Evolutionary conservation across 1,139 yeast species (phyloP), one percentile per base, ranked within the genome.

Genomic region (Pichia sp.): DNA sequence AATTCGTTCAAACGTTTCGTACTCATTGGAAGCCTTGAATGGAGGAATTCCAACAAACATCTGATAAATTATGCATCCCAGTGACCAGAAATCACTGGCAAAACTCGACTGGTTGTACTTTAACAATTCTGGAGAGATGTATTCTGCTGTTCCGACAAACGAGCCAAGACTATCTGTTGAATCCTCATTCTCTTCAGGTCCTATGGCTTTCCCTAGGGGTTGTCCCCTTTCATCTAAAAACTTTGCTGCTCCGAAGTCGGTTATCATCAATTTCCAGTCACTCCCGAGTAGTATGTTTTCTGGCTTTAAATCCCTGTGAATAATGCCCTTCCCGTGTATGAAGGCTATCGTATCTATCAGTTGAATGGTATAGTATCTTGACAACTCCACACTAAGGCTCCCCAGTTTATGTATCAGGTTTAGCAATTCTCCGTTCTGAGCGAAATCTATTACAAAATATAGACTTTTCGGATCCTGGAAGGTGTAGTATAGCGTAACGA

Each of bases 381-480:
- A 79, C 65, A 95, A 82, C 4, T 77, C 79, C 67, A 90, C 96
- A 66, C 85, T 88, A 47, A 93, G 75, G 0, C 95, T 83, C 7
- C 90, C 92, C 64, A 85, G 75, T 62, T 82, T 81, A 65, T 92
- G 88, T 59, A 93, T 83, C 59, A 92, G 75, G 2, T 90, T 79
- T 54, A 95, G 75, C 44, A 93, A 74, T 70, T 93, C 99, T 8
- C 99, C 99, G 62, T 90, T 88, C 46, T 95, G 80, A 0, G 99
- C 98, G 68, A 81, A 88, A 67, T 93, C 98, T 56, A 93, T 81
- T 23, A 93, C 99, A 72, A 90, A 95, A 70, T 90, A 93, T 51
- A 95, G 75, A 13, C 92, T 86, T 55, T 84, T 81, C 54, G 88
- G 87, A 69, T 95, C 99, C 68, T 93, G 99, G 69, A 93, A 93